phyloP scores from a whole-genome alignment of 768 basidiomycete species.

The Coprinellus aureogranulatus region DNA sequence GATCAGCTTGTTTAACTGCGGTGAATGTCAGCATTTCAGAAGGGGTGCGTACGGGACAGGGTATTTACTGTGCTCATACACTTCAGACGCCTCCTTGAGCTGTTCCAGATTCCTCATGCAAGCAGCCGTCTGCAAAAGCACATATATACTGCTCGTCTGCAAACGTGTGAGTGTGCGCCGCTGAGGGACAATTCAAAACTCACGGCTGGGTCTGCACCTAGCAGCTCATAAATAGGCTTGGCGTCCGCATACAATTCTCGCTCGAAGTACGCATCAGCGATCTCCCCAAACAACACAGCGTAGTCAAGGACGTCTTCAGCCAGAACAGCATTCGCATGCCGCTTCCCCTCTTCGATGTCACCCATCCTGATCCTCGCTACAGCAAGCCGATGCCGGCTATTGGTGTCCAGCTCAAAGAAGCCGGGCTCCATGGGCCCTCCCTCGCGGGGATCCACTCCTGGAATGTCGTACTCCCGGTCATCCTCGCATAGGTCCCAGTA shows the following conservation, averaged over 20 bases:
- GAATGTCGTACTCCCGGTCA: conserved; percentile 83
- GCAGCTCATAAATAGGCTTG: conserved; percentile 71
- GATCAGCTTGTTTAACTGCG: conserved; percentile 71
- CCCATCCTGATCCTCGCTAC: conserved; percentile 80
- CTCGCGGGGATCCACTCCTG: conserved; percentile 31
- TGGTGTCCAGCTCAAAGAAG: conserved; percentile 64
- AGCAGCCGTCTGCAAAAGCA: conserved; percentile 74
- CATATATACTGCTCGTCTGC: conserved; percentile 71
- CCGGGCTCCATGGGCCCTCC: conserved; percentile 53
- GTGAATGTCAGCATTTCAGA: not conserved
- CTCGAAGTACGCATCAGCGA: conserved; percentile 83
- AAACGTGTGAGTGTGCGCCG: not conserved
- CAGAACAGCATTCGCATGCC: conserved; percentile 73
- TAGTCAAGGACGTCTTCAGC: conserved; percentile 74
- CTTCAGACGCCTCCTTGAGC: conserved; percentile 71
- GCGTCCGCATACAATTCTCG: conserved; percentile 76
- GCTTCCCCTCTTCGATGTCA: conserved; percentile 78
- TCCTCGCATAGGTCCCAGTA: conserved; percentile 84
- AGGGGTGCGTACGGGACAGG: not conserved
- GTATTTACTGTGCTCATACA: conserved; percentile 74
- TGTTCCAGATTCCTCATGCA: conserved; percentile 80
- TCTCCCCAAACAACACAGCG: conserved; percentile 73
- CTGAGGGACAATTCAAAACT: conserved; percentile 19
- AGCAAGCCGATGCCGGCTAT: conserved; percentile 80
- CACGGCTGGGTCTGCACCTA: conserved; percentile 74